phyloP scores from a whole-genome alignment of 2,329 filamentous ascomycete species.

The Alternaria alternata region DNA sequence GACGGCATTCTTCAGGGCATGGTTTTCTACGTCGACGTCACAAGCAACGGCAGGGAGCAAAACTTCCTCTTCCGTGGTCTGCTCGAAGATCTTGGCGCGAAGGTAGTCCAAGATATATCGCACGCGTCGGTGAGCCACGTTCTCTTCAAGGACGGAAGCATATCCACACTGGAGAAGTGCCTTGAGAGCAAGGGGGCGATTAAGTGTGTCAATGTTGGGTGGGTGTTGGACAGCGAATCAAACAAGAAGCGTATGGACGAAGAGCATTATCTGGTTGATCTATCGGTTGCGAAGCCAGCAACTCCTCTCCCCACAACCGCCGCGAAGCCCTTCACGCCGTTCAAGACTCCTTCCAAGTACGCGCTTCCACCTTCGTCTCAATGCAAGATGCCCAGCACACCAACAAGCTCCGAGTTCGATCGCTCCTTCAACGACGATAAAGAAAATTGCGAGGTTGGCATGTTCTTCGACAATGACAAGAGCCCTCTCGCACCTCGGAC shows the following conservation, averaged over 20 bases:
- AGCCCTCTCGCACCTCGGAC: slow-evolving; percentile 51
- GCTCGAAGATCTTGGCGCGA: slow-evolving; percentile 81
- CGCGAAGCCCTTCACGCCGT: slow-evolving; percentile 39
- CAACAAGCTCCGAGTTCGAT: slow-evolving; percentile 41
- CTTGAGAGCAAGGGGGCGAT: slow-evolving; percentile 75
- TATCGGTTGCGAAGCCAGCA: slow-evolving; percentile 31
- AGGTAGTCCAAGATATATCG: slow-evolving; percentile 73
- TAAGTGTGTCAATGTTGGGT: slow-evolving; percentile 85
- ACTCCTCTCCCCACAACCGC: slow-evolving; percentile 30
- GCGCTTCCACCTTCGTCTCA: slow-evolving; percentile 31
- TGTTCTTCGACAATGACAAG: slow-evolving; percentile 55
- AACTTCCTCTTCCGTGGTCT: slow-evolving; percentile 77
- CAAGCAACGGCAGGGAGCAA: slow-evolving; percentile 72
- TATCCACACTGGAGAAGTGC: slow-evolving; percentile 82
- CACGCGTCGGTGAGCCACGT: slow-evolving; percentile 84
- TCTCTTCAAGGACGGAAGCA: slow-evolving; percentile 86
- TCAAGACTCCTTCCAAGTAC: slow-evolving; percentile 42
- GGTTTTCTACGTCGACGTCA: slow-evolving; percentile 83
- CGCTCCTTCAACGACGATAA: slow-evolving; percentile 41
- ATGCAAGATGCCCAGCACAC: slow-evolving; percentile 36
- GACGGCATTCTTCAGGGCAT: slow-evolving; percentile 62
- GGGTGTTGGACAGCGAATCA: slow-evolving; percentile 73
- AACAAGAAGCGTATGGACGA: slow-evolving; percentile 47
- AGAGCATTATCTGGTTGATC: slow-evolving; percentile 41
- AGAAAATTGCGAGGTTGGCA: slow-evolving; percentile 49